Percentiles rank a stretch among this genome's conserved stretches.
Conservation (phyloP, 108 stramenopile genomes). For the Skeletonema grethae region DNA sequence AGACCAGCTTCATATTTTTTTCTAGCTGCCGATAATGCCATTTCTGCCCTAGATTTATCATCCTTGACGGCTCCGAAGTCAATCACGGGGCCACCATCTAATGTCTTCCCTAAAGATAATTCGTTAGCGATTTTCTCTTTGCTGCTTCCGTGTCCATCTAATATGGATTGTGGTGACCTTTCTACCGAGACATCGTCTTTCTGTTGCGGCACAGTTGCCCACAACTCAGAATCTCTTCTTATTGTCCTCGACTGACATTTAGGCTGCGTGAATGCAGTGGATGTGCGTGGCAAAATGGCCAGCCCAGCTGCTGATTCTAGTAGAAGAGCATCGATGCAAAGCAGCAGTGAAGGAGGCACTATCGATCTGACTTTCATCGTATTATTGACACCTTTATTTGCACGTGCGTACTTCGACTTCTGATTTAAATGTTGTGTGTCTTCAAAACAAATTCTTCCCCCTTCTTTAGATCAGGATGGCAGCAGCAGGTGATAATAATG, state of each 20-base stretch:
- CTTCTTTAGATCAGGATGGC: too few species aligned
- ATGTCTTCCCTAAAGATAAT: slow-evolving; percentile 59
- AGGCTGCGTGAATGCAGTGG: slow-evolving; percentile 1
- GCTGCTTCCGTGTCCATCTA: slow-evolving; percentile 11
- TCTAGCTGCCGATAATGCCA: slow-evolving; percentile 65
- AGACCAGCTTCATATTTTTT: slow-evolving; percentile 42
- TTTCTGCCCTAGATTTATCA: slow-evolving; percentile 69
- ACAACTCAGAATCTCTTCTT: slow-evolving; percentile 1
- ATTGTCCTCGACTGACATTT: slow-evolving; percentile 2
- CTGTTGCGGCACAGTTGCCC: slow-evolving; percentile 5
- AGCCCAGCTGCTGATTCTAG: not conserved
- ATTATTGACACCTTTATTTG: not conserved
- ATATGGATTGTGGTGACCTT: not conserved
- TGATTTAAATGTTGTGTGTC: not conserved
- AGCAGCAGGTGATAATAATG: too few species aligned
- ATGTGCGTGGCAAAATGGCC: not conserved
- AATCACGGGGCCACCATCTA: slow-evolving; percentile 82
- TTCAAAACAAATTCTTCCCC: too few species aligned
- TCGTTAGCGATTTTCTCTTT: slow-evolving; percentile 64
- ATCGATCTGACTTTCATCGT: slow-evolving; percentile 6
- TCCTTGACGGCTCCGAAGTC: slow-evolving; percentile 83
- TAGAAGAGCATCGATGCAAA: not conserved
- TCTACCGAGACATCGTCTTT: slow-evolving; percentile 1
- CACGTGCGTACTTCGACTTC: not conserved
- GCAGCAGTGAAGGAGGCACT: not conserved